phyloP scores from a whole-genome alignment of 306 rosid species.

The Echinosophora koreensis region DNA sequence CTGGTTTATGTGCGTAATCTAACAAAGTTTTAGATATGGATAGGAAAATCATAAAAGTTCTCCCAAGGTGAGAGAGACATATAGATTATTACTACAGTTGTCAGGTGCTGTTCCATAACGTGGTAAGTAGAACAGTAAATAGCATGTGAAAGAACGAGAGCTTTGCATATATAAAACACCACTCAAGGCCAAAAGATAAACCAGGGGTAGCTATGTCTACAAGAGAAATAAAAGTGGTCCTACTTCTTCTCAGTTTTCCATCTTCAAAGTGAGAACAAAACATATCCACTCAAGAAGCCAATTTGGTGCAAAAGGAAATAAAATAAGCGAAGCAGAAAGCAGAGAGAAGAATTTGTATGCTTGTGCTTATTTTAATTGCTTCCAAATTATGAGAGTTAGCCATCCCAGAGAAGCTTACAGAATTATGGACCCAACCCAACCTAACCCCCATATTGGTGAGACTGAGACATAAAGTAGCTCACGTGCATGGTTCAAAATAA shows the following conservation, averaged over 20 bases:
- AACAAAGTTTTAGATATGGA: not conserved
- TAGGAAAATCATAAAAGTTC: not conserved
- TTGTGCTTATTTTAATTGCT: conserved; percentile 42
- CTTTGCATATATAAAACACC: conserved; percentile 29
- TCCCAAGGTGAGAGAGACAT: not conserved
- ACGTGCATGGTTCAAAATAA: conserved; percentile 41
- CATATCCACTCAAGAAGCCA: conserved; percentile 40
- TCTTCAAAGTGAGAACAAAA: conserved; percentile 23
- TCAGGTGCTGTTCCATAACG: conserved; percentile 23
- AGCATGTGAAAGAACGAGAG: conserved; percentile 40
- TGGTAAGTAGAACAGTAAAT: conserved; percentile 39
- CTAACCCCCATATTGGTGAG: conserved; percentile 38
- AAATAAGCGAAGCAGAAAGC: conserved; percentile 8
- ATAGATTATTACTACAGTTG: not conserved
- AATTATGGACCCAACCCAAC: conserved; percentile 34
- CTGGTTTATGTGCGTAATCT: not conserved
- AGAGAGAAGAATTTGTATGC: conserved; percentile 34
- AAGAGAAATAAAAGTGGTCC: conserved; percentile 31
- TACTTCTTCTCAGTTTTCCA: conserved; percentile 44
- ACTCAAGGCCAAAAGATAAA: conserved; percentile 30
- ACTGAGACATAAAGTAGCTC: conserved; percentile 45
- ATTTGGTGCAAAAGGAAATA: conserved; percentile 41
- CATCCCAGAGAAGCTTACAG: conserved; percentile 2
- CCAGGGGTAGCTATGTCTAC: conserved; percentile 45
- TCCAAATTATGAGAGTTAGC: conserved; percentile 19